A percentile compares a stretch with the other conserved stretches of the same genome.
Evolutionary conservation across 1,139 yeast genomes (phyloP).

Genomic region (Zygotorulaspora mrakii): DNA sequence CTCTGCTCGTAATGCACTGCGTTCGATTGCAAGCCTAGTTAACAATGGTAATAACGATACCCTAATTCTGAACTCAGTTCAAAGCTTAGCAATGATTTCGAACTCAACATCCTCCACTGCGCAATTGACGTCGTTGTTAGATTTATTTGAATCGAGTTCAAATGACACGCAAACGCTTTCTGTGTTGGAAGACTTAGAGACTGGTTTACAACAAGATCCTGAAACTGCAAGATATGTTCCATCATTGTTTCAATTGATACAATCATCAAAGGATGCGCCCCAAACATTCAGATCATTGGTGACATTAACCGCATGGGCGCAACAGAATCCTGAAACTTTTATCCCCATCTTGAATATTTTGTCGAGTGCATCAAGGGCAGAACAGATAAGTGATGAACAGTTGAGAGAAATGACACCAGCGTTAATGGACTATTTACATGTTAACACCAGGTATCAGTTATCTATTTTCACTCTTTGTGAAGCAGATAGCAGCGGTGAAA

Average conservation of each 20-base stretch:
- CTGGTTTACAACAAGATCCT: constrained; percentile 19
- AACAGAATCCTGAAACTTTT: constrained; percentile 25
- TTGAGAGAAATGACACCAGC: constrained; percentile 26
- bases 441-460: constrained; percentile 32
- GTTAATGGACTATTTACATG: constrained; percentile 26
- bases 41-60: constrained; percentile 23
- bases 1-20: constrained; percentile 25
- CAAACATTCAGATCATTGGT: constrained; percentile 29
- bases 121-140: constrained; percentile 27
- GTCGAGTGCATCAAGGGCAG: constrained; percentile 16
- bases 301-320: constrained; percentile 29
- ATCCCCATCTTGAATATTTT: constrained; percentile 27
- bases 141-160: constrained; percentile 24
- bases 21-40: constrained; percentile 22
- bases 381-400: constrained; percentile 22
- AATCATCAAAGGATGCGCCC: constrained; percentile 29
- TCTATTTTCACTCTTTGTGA: constrained; percentile 35
- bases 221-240: constrained; percentile 22
- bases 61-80: constrained; percentile 21
- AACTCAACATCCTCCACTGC: constrained; percentile 25
- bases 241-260: constrained; percentile 26
- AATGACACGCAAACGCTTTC: constrained; percentile 26
- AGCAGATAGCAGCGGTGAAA: constrained; percentile 20
- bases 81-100: constrained; percentile 23
- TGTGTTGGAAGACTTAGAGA: constrained; percentile 21